Evolutionary conservation across 345 rosid species (phyloP).

Genomic region (Durio zibethinus): DNA sequence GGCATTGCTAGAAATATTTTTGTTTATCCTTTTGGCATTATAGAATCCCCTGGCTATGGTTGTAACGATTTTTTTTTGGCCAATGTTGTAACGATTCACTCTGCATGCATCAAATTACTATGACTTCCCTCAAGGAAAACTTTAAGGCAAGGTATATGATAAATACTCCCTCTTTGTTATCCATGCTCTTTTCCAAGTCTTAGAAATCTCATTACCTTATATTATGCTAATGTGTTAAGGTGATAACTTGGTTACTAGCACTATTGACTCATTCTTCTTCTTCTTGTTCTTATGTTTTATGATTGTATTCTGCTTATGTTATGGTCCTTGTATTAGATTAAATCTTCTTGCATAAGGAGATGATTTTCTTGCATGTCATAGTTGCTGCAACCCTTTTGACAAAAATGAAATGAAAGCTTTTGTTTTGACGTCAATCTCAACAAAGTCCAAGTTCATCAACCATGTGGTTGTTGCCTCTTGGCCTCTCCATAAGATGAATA

Average conservation of each 20-base stretch:
- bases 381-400: neutral
- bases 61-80: no score
- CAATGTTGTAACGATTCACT: neutral
- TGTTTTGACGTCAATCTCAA: neutral
- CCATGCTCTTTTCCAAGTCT: neutral
- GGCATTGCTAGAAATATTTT: neutral
- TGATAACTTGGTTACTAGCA: neutral
- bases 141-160: neutral
- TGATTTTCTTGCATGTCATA: neutral
- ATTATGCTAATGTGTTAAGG: neutral
- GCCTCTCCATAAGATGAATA: neutral
- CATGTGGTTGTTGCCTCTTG: no score
- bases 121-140: neutral
- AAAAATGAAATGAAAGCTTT: neutral
- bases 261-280: neutral
- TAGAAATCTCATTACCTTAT: neutral
- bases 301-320: neutral
- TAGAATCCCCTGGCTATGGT: neutral
- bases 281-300: neutral
- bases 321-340: neutral
- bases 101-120: neutral
- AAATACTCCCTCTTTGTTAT: neutral
- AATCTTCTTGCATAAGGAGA: neutral
- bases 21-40: neutral
- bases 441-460: neutral